Conservation (phyloP, 345 rosid species). For the Trapa bicornis region DNA sequence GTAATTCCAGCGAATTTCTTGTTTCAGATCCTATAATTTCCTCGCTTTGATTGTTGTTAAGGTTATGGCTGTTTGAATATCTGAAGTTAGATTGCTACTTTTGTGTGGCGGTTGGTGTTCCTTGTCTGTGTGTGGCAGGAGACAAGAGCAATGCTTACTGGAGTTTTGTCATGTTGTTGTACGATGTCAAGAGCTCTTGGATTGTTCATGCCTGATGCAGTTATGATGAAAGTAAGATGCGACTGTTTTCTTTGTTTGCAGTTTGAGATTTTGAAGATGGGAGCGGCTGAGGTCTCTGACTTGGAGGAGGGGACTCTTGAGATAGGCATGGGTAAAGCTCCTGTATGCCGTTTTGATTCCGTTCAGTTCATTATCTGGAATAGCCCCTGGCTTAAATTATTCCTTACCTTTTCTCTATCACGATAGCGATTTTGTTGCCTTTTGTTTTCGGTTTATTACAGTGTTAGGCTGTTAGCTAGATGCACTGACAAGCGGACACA, state of each 20-base stretch:
- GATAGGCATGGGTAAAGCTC: slow-evolving; percentile 76
- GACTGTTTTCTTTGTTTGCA: neutral
- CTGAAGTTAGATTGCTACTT: slow-evolving; percentile 1
- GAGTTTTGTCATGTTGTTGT: neutral
- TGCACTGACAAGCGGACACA: neutral
- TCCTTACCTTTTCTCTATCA: no score
- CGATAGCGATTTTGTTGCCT: neutral
- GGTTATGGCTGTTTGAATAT: neutral
- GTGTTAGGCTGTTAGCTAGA: neutral
- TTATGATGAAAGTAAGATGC: neutral
- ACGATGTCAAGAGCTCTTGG: neutral
- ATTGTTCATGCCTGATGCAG: neutral
- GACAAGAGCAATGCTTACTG: neutral
- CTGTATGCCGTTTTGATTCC: neutral
- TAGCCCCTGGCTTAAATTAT: neutral
- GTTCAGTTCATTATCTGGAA: neutral
- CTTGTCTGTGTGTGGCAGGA: neutral
- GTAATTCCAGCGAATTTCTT: neutral
- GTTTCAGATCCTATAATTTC: neutral
- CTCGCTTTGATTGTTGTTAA: neutral
- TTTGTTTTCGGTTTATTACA: neutral
- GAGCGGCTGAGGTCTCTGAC: slow-evolving; percentile 22
- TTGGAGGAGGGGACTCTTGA: slow-evolving; percentile 69
- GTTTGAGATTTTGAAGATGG: slow-evolving; percentile 30
- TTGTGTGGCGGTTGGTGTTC: neutral